phyloP scores from a whole-genome alignment of 2,329 filamentous ascomycete species.

The Claviceps paspali region DNA sequence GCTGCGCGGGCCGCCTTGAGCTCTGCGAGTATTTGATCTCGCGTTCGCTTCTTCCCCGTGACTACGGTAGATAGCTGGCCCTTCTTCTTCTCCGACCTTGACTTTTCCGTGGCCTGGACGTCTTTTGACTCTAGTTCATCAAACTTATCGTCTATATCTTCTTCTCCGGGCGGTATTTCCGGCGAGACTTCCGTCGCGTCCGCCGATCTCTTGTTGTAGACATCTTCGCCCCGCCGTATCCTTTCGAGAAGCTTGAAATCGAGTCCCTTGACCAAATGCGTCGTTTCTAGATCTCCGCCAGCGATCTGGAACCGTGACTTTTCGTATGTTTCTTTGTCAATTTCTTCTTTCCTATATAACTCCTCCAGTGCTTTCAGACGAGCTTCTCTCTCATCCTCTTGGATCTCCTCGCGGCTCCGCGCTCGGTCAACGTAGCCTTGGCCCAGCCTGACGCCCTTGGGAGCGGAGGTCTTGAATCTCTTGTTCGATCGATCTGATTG shows the following conservation, averaged over 20 bases:
- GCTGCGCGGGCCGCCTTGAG: constrained; percentile 47
- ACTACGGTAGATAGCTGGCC: constrained; percentile 42
- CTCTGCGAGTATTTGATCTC: constrained; percentile 53
- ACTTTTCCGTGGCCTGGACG: constrained; percentile 35
- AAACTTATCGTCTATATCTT: constrained; percentile 48
- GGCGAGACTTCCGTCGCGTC: constrained; percentile 14
- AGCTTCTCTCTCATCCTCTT: constrained; percentile 39
- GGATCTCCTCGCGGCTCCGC: constrained; percentile 40
- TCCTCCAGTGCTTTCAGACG: constrained; percentile 69
- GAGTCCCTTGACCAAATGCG: constrained; percentile 81
- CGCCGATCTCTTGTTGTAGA: constrained; percentile 26
- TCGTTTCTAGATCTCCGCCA: constrained; percentile 65
- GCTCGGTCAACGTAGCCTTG: constrained; percentile 76
- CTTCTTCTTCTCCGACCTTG: constrained; percentile 39
- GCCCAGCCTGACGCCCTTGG: constrained; percentile 68
- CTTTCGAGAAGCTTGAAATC: constrained; percentile 69
- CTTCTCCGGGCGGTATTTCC: constrained; percentile 13
- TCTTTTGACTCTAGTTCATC: constrained; percentile 41
- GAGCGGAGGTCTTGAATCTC: constrained; percentile 63
- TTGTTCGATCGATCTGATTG: constrained; percentile 42
- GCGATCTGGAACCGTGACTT: constrained; percentile 60
- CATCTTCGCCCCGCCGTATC: constrained; percentile 53
- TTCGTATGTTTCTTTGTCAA: constrained; percentile 67
- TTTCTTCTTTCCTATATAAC: constrained; percentile 66
- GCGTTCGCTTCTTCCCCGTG: constrained; percentile 44